Evolutionary conservation across 257 asterid species (phyloP).

Genomic region (Eustoma russellianum): DNA sequence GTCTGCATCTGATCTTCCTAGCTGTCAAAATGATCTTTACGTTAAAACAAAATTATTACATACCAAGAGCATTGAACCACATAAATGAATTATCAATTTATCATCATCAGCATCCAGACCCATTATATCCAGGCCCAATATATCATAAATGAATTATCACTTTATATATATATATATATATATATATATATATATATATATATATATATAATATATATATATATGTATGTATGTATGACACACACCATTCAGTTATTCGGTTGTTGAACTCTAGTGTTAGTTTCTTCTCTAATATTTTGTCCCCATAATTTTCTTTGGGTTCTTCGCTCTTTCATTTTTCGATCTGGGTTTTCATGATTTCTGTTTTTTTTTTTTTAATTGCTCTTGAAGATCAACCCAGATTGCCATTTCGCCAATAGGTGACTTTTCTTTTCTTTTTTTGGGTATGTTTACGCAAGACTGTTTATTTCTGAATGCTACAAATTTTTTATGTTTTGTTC

Average conservation of each 20-base stretch:
- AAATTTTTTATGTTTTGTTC: constrained; percentile 1
- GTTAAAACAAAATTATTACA: too few relatives aligned
- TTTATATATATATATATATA: too few relatives aligned
- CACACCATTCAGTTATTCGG: not conserved
- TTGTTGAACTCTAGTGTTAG: not conserved
- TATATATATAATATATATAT: too few relatives aligned
- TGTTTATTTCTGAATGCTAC: constrained; percentile 4
- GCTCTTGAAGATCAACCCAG: constrained; percentile 14
- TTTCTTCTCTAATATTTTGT: not conserved
- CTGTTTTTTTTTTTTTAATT: constrained; percentile 1
- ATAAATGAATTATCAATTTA: too few relatives aligned
- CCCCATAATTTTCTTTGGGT: not conserved
- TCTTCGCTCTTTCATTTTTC: too few relatives aligned
- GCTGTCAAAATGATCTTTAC: too few relatives aligned
- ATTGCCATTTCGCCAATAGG: constrained; percentile 3
- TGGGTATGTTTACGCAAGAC: not conserved
- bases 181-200: too few relatives aligned
- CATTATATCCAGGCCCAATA: too few relatives aligned
- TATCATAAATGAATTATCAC: too few relatives aligned
- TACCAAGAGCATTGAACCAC: not conserved
- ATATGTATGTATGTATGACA: too few relatives aligned
- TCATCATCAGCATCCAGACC: too few relatives aligned
- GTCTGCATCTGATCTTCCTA: too few relatives aligned
- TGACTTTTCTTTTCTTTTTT: not conserved
- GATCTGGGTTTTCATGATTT: constrained; percentile 21